Base-by-base conservation (phyloP, 2,329 filamentous ascomycete genomes). In the Calycina herbarum region DNA sequence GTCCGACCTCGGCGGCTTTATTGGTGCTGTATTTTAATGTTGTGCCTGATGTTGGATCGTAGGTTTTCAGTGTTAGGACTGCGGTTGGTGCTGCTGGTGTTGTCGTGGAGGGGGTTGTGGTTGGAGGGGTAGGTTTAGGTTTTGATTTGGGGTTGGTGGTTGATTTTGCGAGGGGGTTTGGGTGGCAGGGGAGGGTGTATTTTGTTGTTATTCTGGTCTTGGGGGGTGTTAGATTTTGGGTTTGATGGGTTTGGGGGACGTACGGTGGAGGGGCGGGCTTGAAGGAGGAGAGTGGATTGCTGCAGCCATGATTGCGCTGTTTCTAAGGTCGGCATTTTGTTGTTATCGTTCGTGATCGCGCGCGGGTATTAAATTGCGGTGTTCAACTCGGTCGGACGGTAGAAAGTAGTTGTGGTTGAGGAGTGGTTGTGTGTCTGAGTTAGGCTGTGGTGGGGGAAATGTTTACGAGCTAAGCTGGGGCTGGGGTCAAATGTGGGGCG, bases 151-250 rank as follows among this genome's bases (percentile, higher is more conserved):
- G 74, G 68, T 75, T 68, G 68, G 63, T 74, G 74, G 63, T n/a
- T 64, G 70, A 63, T 54, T 59, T 67, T 40, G 66, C 45, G 42
- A 67, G 66, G 38, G 68, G 67, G 5, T 66, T 77, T 76, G 57
- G 73, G 70, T 59, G 74, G 59, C 83, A 81, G 40, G 82, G 80
- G 77, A 94, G 88, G 76, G 87, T 89, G 86, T 98, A 99, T 83
- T 91, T 93, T 69, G 94, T 97, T 71, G 93, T 96, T 81, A 98
- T 92, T 75, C 89, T 87, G 59, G 94, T 94, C 94, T 97, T 74
- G 27, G 57, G 33, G 64, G 29, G 61, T n/a, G 66, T 66, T 64
- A 61, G 66, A 58, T 65, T 67, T 40, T 42, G 51, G 8, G 51
- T 56, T 42, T 59, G 54, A 59, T 2, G 62, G 64, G 7, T 8